Evolutionary conservation across 2,329 filamentous ascomycete species (phyloP).

Genomic region (Clonostachys rosea): DNA sequence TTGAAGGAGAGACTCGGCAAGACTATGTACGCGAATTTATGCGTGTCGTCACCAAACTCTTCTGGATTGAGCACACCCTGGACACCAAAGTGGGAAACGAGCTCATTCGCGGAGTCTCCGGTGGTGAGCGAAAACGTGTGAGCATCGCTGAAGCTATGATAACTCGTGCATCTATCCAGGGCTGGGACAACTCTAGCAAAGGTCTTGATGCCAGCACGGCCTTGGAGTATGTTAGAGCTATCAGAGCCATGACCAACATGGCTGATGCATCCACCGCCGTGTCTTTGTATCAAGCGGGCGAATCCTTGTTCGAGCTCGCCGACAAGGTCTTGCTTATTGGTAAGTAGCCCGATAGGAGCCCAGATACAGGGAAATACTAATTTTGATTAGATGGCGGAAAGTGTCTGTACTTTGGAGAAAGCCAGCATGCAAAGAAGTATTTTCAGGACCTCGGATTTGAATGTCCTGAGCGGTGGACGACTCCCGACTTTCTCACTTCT

Average conservation of each 20-base stretch:
- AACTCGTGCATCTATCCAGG: conserved; percentile 56
- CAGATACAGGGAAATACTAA: too few species aligned
- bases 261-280: conserved; percentile 67
- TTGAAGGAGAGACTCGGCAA: conserved; percentile 54
- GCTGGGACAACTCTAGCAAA: conserved; percentile 71
- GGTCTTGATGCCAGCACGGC: conserved; percentile 71
- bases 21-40: conserved; percentile 50
- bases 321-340: conserved; percentile 77
- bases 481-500: conserved; percentile 72
- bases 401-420: conserved; percentile 67
- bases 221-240: conserved; percentile 63
- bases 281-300: conserved; percentile 67
- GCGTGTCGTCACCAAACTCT: conserved; percentile 62
- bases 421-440: conserved; percentile 59
- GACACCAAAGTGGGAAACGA: conserved; percentile 68
- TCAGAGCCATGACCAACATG: conserved; percentile 63
- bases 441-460: conserved; percentile 69
- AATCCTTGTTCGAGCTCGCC: conserved; percentile 62
- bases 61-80: conserved; percentile 67
- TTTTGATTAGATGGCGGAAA: conserved; percentile 40
- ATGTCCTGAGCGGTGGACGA: conserved; percentile 67
- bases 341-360: conserved; percentile 11
- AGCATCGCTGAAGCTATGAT: conserved; percentile 67
- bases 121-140: conserved; percentile 69
- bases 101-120: conserved; percentile 57